phyloP scores from a whole-genome alignment of 2,329 filamentous ascomycete genomes.

The Ilyonectria sp. region DNA sequence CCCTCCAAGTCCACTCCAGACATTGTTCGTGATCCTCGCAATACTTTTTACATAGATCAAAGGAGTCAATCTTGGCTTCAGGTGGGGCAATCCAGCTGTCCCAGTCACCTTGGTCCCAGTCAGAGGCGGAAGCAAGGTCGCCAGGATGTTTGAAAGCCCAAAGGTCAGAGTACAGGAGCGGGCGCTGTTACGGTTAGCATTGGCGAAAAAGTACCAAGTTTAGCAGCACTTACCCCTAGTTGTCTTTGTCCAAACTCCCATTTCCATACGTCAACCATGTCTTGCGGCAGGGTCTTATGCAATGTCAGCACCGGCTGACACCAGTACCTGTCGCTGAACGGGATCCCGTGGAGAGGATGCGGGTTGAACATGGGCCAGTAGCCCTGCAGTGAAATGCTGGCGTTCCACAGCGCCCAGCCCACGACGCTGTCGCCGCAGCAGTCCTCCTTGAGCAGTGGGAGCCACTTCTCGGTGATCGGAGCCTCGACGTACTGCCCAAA shows the following conservation, averaged over 20 bases:
- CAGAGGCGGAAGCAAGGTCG: slow-evolving; percentile 36
- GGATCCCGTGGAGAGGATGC: slow-evolving; percentile 66
- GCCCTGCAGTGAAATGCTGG: slow-evolving; percentile 61
- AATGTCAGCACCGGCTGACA: slow-evolving; percentile 66
- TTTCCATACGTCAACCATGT: slow-evolving; percentile 65
- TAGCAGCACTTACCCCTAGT: slow-evolving; percentile 48
- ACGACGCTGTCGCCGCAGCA: slow-evolving; percentile 69
- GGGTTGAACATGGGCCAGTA: slow-evolving; percentile 65
- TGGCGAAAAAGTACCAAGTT: not conserved
- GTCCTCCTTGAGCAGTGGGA: slow-evolving; percentile 60
- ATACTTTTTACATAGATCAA: slow-evolving; percentile 47
- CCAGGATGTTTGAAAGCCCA: slow-evolving; percentile 56
- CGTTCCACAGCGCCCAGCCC: slow-evolving; percentile 62
- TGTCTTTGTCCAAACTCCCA: slow-evolving; percentile 57
- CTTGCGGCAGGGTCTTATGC: slow-evolving; percentile 62
- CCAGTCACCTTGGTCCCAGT: slow-evolving; percentile 54
- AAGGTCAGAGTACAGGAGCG: slow-evolving; percentile 56
- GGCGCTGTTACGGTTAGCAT: slow-evolving; percentile 47
- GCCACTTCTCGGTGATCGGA: slow-evolving; percentile 57
- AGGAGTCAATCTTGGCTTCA: slow-evolving; percentile 46
- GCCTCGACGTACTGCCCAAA: slow-evolving; percentile 58
- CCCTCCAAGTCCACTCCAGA: slow-evolving; percentile 52
- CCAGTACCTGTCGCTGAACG: slow-evolving; percentile 63
- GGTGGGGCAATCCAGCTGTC: slow-evolving; percentile 46
- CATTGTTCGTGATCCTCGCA: slow-evolving; percentile 47